phyloP scores from a whole-genome alignment of 495 filamentous ascomycete genomes.

The Aspergillus wentii region DNA sequence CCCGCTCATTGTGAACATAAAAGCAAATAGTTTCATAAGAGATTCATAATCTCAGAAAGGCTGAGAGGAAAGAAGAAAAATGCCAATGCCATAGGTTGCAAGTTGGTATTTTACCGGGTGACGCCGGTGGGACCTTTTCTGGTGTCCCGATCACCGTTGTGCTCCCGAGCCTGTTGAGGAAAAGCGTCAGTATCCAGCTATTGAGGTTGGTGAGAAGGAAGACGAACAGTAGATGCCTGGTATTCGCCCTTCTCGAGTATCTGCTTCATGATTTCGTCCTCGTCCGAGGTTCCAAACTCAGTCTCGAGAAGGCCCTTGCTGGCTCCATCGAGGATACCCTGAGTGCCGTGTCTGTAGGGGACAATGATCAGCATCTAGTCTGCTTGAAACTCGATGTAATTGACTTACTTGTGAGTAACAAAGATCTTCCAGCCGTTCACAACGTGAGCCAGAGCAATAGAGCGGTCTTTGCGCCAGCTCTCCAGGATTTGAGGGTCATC shows the following conservation, averaged over 20 bases:
- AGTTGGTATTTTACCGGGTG: slow-evolving; percentile 22
- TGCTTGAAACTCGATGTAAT: no score
- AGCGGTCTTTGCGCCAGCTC: slow-evolving; percentile 80
- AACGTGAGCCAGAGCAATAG: slow-evolving; percentile 76
- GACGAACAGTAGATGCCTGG: slow-evolving; percentile 63
- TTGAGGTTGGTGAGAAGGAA: background rate
- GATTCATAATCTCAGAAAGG: no score
- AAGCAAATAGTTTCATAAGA: no score
- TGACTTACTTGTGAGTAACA: slow-evolving; percentile 76
- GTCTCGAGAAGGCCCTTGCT: slow-evolving; percentile 69
- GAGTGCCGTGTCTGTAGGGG: slow-evolving; percentile 75
- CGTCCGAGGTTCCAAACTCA: slow-evolving; percentile 78
- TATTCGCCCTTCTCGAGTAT: slow-evolving; percentile 73
- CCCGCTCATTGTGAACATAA: no score
- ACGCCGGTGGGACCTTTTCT: slow-evolving; percentile 18
- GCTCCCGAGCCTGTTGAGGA: slow-evolving; percentile 23
- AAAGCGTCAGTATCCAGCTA: slow-evolving; percentile 9
- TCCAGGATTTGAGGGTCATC: slow-evolving; percentile 66
- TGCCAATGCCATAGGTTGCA: no score
- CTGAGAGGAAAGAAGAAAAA: no score
- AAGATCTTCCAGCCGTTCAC: slow-evolving; percentile 88
- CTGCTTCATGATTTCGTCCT: slow-evolving; percentile 71
- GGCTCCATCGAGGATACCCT: slow-evolving; percentile 72
- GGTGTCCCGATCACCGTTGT: slow-evolving; percentile 28
- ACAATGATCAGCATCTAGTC: no score